Evolutionary conservation across 306 rosid species (phyloP).

Genomic region (Dryas octopetala): DNA sequence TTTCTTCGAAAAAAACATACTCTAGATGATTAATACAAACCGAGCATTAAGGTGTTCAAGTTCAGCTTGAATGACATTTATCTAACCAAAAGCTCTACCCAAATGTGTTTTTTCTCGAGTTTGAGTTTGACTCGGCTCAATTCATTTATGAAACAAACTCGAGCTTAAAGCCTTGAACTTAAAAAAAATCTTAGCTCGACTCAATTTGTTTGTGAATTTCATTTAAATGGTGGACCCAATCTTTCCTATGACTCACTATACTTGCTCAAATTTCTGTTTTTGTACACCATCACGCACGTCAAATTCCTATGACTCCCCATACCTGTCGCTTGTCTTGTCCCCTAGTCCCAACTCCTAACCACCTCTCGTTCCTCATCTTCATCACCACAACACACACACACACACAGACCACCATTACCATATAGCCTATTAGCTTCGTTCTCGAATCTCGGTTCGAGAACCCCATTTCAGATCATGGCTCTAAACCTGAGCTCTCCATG

Average conservation of each 20-base stretch:
- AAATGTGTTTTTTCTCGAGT: too few species aligned
- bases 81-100: too few species aligned
- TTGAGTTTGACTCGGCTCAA: too few species aligned
- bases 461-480: constrained; percentile 40
- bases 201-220: neutral
- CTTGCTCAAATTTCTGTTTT: too few species aligned
- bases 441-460: neutral
- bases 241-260: neutral
- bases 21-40: too few species aligned
- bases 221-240: neutral
- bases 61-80: too few species aligned
- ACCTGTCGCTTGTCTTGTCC: neutral
- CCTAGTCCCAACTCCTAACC: neutral
- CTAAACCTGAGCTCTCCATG: constrained; percentile 50
- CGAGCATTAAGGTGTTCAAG: too few species aligned
- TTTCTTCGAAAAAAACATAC: too few species aligned
- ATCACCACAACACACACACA: constrained; percentile 4
- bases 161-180: too few species aligned
- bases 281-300: too few species aligned
- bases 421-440: neutral
- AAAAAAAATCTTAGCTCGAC: too few species aligned
- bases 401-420: neutral
- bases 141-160: too few species aligned
- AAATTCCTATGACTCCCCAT: neutral
- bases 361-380: constrained; percentile 64